Evolutionary conservation across 495 filamentous ascomycete genomes (phyloP).

Genomic region (Tetracladium setigerum): DNA sequence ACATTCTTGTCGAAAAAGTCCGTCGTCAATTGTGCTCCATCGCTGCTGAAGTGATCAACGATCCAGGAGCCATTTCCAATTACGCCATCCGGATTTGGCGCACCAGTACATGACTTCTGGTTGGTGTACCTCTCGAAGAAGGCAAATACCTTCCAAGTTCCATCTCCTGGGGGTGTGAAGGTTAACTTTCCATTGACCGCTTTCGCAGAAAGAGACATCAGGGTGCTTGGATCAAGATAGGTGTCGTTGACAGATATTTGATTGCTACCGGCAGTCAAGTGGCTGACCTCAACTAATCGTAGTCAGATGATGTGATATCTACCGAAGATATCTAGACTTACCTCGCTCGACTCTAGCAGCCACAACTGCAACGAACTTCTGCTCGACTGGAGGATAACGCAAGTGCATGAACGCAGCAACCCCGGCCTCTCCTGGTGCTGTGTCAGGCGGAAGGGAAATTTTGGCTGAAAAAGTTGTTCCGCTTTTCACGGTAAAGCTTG

Average conservation of each 20-base stretch:
- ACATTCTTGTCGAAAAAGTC: constrained; percentile 40
- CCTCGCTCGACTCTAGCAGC: background rate
- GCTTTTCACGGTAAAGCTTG: background rate
- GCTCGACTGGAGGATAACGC: background rate
- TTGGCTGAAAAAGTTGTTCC: background rate
- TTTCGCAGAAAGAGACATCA: background rate
- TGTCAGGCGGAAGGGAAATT: background rate
- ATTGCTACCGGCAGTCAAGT: background rate
- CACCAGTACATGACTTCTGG: constrained; percentile 20
- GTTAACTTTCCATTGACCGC: background rate
- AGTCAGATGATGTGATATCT: background rate
- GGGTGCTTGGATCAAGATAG: background rate
- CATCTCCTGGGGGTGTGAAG: background rate
- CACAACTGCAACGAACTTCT: background rate
- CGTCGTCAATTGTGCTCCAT: constrained; percentile 33
- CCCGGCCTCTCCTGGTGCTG: background rate
- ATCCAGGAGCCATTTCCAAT: constrained; percentile 39
- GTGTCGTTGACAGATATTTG: background rate
- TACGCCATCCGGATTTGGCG: constrained; percentile 18
- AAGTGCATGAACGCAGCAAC: background rate
- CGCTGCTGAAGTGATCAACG: constrained; percentile 41
- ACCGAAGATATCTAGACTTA: background rate
- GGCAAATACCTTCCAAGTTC: constrained; percentile 28
- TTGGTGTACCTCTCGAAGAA: constrained; percentile 33
- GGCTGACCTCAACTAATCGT: background rate